phyloP scores from a whole-genome alignment of 75 land plant species.

The Larix kaempferi region DNA sequence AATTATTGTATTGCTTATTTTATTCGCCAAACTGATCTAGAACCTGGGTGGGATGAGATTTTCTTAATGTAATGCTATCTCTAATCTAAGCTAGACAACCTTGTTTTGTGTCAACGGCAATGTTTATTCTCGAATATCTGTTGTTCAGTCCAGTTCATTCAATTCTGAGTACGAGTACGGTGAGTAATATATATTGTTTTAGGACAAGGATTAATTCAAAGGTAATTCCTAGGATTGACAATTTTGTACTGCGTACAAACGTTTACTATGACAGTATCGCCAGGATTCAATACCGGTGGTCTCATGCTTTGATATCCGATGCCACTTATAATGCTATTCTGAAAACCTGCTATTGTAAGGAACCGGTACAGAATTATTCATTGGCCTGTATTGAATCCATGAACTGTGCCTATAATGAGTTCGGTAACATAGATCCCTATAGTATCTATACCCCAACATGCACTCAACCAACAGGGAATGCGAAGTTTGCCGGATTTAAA shows the following conservation, averaged over 20 bases:
- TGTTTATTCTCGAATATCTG: too few species aligned
- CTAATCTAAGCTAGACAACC: too few species aligned
- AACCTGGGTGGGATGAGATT: too few species aligned
- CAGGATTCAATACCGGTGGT: slow-evolving; percentile 73
- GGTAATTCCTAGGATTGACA: too few species aligned
- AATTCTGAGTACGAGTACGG: too few species aligned
- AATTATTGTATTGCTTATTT: too few species aligned
- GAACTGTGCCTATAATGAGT: slow-evolving; percentile 48
- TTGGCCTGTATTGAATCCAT: slow-evolving; percentile 27
- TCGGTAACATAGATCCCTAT: slow-evolving; percentile 83
- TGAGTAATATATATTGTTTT: not conserved
- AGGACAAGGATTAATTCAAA: not conserved
- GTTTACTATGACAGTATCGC: slow-evolving; percentile 72
- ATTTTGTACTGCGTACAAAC: slow-evolving; percentile 25
- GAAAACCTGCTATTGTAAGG: slow-evolving; percentile 45
- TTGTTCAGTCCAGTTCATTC: too few species aligned
- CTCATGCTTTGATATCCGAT: slow-evolving; percentile 81
- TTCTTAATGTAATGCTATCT: too few species aligned
- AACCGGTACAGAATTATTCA: slow-evolving; percentile 21
- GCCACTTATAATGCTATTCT: slow-evolving; percentile 44
- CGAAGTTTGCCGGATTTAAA: not conserved
- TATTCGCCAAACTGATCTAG: too few species aligned
- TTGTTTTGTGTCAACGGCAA: not conserved
- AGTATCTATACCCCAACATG: slow-evolving; percentile 79
- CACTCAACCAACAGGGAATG: not conserved